Evolutionary conservation across 768 basidiomycete genomes (phyloP).

Genomic region (Phlegmacium glaucopus): DNA sequence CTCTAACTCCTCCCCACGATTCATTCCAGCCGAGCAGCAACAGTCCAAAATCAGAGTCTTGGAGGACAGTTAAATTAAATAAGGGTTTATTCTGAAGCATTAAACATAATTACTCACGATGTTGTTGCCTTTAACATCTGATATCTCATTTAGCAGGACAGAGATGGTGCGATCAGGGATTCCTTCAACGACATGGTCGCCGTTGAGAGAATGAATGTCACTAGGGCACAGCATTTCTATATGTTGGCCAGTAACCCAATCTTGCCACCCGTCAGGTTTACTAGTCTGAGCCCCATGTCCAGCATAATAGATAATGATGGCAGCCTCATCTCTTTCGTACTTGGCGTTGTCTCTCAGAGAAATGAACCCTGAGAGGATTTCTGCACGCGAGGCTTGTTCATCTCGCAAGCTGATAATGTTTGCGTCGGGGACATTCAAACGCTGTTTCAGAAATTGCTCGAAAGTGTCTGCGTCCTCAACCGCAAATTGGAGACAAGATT

Average conservation of each 20-base stretch:
- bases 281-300: conserved; percentile 39
- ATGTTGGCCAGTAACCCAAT: conserved; percentile 21
- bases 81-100: neutral
- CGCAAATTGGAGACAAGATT: conserved; percentile 27
- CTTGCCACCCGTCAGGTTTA: conserved; percentile 27
- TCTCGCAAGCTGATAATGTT: conserved; percentile 38
- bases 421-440: conserved; percentile 24
- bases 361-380: conserved; percentile 30
- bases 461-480: conserved; percentile 38
- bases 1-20: conserved; percentile 14
- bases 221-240: conserved; percentile 34
- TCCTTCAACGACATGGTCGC: conserved; percentile 20
- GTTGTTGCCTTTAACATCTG: conserved; percentile 38
- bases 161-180: conserved; percentile 45
- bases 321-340: conserved; percentile 20
- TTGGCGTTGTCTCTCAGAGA: conserved; percentile 19
- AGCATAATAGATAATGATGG: conserved; percentile 41
- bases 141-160: conserved; percentile 31
- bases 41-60: conserved; percentile 47
- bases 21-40: conserved; percentile 39
- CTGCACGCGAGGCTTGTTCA: conserved; percentile 30
- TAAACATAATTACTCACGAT: conserved; percentile 31
- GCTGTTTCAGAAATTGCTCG: conserved; percentile 26
- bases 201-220: conserved; percentile 22
- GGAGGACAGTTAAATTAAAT: neutral